Base-by-base conservation (phyloP, 768 basidiomycete species). In the Rhodotorula diobovata region DNA sequence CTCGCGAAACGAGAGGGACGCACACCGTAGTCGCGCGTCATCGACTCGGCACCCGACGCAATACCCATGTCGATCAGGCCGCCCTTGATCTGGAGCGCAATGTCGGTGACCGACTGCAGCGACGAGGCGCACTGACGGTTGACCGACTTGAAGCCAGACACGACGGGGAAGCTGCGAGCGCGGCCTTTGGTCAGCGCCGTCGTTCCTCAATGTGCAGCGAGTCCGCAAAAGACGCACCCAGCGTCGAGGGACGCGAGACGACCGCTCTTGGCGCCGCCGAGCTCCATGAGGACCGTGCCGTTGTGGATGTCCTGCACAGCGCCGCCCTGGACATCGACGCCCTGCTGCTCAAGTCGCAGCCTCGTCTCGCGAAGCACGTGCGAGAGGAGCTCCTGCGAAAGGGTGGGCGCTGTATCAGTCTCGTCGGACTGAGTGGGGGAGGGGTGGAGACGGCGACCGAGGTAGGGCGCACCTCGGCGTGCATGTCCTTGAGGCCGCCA, bases 401-500 rank as follows among this genome's bases (percentile, higher is more conserved):
- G 15, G 15, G 28, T n/a, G n/a, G 34, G 8, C 41, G 41, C 41
- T 8, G 34, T 32, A 34, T 55, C 32, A 55, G 54, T n/a, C 16
- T 5, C 25, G 25, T 28, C 25, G 1, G n/a, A 1, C 5, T 12
- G 28, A n/a, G 28, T 53, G n/a, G 51, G 4, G n/a, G 20, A 35
- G 20, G 54, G 16, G 18, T 32, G 16, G 7, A 34, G 21, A n/a
- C n/a, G n/a, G n/a, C n/a, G n/a, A n/a, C n/a, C n/a, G 35, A 9
- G 30, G 28, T n/a, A 21, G 15, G 35, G 15, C 70, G 62, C 39
- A 67, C 70, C 51, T 71, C 70, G 25, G 70, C 67, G 58, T 72
- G 70, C 74, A 71, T 93, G 81, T 94, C 90, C 81, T 92, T 92
- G 84, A 95, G 91, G 21, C 90, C 91, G 63, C 93, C 93, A 76